These are phyloP conservation scores for Yamadazyma dendronema DNA, from an alignment of 1,139 yeast genomes.

Conservation along the genomic window DNA sequence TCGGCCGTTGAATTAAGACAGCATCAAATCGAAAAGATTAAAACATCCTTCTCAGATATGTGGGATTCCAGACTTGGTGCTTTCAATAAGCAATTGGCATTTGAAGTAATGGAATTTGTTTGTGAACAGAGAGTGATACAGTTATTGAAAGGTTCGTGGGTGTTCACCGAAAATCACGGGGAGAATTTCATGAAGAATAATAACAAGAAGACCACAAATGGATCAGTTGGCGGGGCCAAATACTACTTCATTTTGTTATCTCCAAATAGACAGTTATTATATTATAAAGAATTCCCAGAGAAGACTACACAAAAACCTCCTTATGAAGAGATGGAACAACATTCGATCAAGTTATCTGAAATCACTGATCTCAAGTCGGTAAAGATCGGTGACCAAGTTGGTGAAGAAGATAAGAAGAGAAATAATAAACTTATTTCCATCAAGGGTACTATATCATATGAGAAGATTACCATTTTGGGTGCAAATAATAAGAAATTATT, in stretches of 20 bases:
- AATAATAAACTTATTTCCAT: slow-evolving; percentile 47
- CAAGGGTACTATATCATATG: slow-evolving; percentile 53
- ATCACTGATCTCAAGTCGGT: slow-evolving; percentile 43
- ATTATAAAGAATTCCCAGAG: slow-evolving; percentile 58
- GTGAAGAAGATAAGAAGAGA: slow-evolving; percentile 37
- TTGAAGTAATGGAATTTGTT: slow-evolving; percentile 73
- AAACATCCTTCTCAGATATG: slow-evolving; percentile 23
- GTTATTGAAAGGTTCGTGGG: slow-evolving; percentile 81
- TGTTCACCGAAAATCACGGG: slow-evolving; percentile 64
- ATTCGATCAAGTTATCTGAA: slow-evolving; percentile 30
- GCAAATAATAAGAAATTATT: slow-evolving; percentile 42
- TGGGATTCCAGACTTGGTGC: slow-evolving; percentile 42
- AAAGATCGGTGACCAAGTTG: slow-evolving; percentile 42
- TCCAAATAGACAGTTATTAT: slow-evolving; percentile 64
- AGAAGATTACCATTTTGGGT: slow-evolving; percentile 51
- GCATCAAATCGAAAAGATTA: slow-evolving; percentile 50
- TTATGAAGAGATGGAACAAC: slow-evolving; percentile 50
- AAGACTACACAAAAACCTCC: slow-evolving; percentile 52
- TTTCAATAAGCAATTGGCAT: slow-evolving; percentile 51
- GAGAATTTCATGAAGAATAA: slow-evolving; percentile 34
- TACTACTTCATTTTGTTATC: slow-evolving; percentile 64
- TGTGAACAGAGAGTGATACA: slow-evolving; percentile 73
- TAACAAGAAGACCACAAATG: slow-evolving; percentile 17
- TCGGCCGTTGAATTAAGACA: slow-evolving; percentile 54
- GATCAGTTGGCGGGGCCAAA: slow-evolving; percentile 14